These are phyloP conservation scores for Pythium guiyangense DNA, from an alignment of 352 stramenopile species.

Conservation along the genomic window DNA sequence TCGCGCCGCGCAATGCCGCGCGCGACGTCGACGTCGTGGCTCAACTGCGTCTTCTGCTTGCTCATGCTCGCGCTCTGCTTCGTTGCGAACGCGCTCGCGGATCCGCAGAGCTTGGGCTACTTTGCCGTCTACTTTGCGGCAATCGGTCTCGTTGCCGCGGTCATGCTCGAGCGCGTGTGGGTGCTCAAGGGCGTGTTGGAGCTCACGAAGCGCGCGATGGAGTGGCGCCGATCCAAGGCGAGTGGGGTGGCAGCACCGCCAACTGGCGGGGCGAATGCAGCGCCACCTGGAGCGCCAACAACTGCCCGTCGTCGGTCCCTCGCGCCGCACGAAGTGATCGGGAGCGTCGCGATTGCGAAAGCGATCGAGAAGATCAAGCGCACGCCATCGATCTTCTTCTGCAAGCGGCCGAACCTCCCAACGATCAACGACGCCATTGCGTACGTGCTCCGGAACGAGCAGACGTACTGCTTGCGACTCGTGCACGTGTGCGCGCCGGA, in stretches of 20 bases:
- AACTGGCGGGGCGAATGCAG: too few relatives aligned
- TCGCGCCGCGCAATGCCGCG: conserved; percentile 78
- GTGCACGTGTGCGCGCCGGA: too few relatives aligned
- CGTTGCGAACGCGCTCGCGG: conserved; percentile 44
- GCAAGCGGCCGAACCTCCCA: conserved; percentile 82
- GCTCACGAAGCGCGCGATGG: conserved; percentile 31
- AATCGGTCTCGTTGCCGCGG: conserved; percentile 34
- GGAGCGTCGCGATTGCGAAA: conserved; percentile 61
- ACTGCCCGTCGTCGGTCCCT: too few relatives aligned
- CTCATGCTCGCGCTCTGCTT: conserved; percentile 45
- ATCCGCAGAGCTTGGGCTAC: conserved; percentile 35
- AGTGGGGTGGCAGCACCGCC: not conserved
- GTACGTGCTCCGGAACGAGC: conserved; percentile 87
- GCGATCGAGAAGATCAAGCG: conserved; percentile 72
- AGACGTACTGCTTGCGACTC: conserved; percentile 83
- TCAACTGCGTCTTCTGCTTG: conserved; percentile 45
- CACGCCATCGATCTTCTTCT: conserved; percentile 88
- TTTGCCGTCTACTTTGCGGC: conserved; percentile 60
- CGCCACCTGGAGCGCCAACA: too few relatives aligned
- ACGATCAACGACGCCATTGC: conserved; percentile 90
- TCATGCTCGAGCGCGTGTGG: conserved; percentile 64
- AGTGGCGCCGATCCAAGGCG: conserved; percentile 2
- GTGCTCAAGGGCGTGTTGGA: conserved; percentile 47
- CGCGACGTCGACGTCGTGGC: conserved; percentile 60
- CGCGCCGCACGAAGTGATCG: conserved; percentile 27